phyloP scores from a whole-genome alignment of 2,329 filamentous ascomycete species.

The Monosporascus ibericus region DNA sequence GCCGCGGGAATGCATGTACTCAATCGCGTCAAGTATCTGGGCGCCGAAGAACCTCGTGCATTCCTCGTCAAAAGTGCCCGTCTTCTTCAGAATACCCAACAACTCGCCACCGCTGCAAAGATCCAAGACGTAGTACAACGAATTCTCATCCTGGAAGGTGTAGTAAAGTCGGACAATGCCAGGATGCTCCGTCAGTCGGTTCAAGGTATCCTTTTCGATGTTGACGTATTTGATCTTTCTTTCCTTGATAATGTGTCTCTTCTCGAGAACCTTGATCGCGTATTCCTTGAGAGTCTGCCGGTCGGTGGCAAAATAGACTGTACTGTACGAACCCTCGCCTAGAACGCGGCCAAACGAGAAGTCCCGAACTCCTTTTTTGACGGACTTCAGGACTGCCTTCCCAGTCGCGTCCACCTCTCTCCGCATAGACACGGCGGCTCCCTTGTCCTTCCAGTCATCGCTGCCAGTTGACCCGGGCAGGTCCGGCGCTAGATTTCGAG shows the following conservation, averaged over 20 bases:
- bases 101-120: conserved; percentile 89
- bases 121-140: conserved; percentile 94
- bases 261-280: conserved; percentile 96
- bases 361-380: conserved; percentile 96
- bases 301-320: conserved; percentile 87
- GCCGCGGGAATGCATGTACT: conserved; percentile 95
- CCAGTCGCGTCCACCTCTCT: conserved; percentile 83
- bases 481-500: conserved; percentile 30
- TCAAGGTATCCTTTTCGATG: conserved; percentile 97
- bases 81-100: conserved; percentile 87
- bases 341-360: conserved; percentile 88
- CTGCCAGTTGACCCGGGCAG: conserved; percentile 50
- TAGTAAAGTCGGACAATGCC: conserved; percentile 96
- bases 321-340: conserved; percentile 96
- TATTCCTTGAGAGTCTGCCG: conserved; percentile 93
- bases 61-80: conserved; percentile 89
- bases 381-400: conserved; percentile 70
- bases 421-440: conserved; percentile 77
- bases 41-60: conserved; percentile 92
- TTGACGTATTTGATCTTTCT: conserved; percentile 99
- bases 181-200: conserved; percentile 91
- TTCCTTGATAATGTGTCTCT: conserved; percentile 98
- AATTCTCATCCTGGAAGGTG: conserved; percentile 95
- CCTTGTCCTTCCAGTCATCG: conserved; percentile 94
- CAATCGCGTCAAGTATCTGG: conserved; percentile 91